phyloP scores from a whole-genome alignment of 192 early-diverging fungal genomes.

The Piromyces finnis region DNA sequence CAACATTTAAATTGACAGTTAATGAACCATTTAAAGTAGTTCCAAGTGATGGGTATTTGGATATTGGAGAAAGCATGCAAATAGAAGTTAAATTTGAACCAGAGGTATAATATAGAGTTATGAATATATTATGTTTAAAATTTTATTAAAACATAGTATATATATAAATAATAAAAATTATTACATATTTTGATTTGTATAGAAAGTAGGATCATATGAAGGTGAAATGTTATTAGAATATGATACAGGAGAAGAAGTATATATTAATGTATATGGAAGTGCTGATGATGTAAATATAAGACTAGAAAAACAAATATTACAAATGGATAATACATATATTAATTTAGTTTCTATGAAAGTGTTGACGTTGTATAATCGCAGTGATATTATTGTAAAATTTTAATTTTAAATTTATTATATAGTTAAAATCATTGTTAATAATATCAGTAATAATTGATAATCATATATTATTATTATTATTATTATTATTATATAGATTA shows the following conservation, averaged over 20 bases:
- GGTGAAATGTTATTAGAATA: slow-evolving; percentile 16
- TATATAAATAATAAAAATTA: too few relatives aligned
- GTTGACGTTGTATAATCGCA: slow-evolving; percentile 22
- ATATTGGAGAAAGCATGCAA: slow-evolving; percentile 19
- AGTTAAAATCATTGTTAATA: too few relatives aligned
- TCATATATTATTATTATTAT: too few relatives aligned
- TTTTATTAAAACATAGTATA: background rate
- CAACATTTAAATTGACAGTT: slow-evolving; percentile 18
- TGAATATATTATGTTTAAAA: too few relatives aligned
- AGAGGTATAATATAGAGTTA: too few relatives aligned
- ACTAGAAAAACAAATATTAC: slow-evolving; percentile 22
- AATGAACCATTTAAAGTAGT: slow-evolving; percentile 14
- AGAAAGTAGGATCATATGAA: slow-evolving; percentile 22
- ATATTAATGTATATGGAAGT: slow-evolving; percentile 11
- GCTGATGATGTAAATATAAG: slow-evolving; percentile 29
- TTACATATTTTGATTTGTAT: background rate
- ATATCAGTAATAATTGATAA: too few relatives aligned
- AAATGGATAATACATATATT: slow-evolving; percentile 33
- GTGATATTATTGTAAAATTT: slow-evolving; percentile 21
- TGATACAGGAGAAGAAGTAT: slow-evolving; percentile 25
- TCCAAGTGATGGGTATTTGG: slow-evolving; percentile 17
- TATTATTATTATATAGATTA: slow-evolving; percentile 9
- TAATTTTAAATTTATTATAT: background rate
- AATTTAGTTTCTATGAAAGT: slow-evolving; percentile 17
- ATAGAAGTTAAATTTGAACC: slow-evolving; percentile 23